Base-by-base conservation (phyloP, 163 green algal genomes). In the Chlamydomonas reinhardtii region DNA sequence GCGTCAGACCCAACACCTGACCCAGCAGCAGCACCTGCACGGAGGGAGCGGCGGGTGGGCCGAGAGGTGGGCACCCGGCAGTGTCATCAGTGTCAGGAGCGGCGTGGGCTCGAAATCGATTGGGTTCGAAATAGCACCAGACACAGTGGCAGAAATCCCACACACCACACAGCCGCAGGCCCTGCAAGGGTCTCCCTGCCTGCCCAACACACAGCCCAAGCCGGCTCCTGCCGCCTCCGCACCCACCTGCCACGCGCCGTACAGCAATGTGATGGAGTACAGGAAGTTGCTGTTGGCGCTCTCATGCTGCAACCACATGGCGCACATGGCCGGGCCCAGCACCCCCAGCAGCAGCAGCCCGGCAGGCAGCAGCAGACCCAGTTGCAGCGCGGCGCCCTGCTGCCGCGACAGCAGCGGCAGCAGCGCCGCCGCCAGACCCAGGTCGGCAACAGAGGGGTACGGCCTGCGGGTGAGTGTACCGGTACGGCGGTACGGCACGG, bases 281-380 rank as follows among this genome's bases (percentile, higher is more conserved):
- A 92, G 96, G 68, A 97, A 97, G 88, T 98, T 98, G 56, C 93
- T 88, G 86, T 98, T 98, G 54, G 93, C 95, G 29, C 91, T 92
- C 73, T 93, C 91, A 22, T 92, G 72, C 9, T 90, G 76, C 37
- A 97, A 93, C 95, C 95, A 98, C 84, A 95, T 91, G 73, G 91
- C 79, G 92, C 90, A 94, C 90, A 96, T 96, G 56, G 94, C 87
- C 24, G 91, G 92, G 2, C 89, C 92, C 64, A 96, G 89, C 32
- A 94, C 92, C 8, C 80, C 61, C 71, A 96, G 78, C 84, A 97
- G 76, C 75, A 90, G n/a, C 34, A 95, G 81, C 5, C 83, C 87
- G 75, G 89, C 92, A 35, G 87, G 82, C 77, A 95, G 71, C 48
- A 96, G 92, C 68, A 94, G 65, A 12, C 71, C 77, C 2, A 70